Conservation (phyloP, 371 early-diverging fungal genomes). For the Lichtheimia ornata region DNA sequence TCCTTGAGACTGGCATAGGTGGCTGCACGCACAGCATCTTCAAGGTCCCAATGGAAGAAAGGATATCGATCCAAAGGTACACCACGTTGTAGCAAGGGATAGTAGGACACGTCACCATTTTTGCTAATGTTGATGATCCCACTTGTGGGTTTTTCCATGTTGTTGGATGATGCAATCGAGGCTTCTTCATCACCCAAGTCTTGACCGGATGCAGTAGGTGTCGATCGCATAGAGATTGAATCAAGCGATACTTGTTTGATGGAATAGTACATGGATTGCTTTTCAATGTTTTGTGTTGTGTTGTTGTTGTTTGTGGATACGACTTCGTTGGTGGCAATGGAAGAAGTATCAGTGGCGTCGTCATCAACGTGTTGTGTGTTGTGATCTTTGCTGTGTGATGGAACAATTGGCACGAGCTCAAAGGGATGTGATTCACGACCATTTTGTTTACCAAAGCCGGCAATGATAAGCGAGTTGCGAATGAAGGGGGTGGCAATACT, state of each 20-base stretch:
- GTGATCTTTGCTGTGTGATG: conserved; percentile 5
- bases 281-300: background rate
- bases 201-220: background rate
- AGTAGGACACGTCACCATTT: conserved; percentile 5
- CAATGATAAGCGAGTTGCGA: conserved; percentile 26
- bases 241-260: background rate
- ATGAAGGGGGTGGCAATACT: conserved; percentile 26
- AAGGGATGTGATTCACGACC: conserved; percentile 11
- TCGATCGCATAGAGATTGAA: conserved; percentile 1
- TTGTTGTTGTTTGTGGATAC: background rate
- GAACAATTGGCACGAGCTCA: conserved; percentile 19
- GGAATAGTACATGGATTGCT: conserved; percentile 11
- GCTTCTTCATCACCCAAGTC: background rate
- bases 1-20: conserved; percentile 11
- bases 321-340: background rate
- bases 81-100: conserved; percentile 16
- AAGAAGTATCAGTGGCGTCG: background rate
- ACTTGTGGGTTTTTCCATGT: background rate
- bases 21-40: conserved; percentile 32
- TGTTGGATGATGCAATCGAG: background rate
- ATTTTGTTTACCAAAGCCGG: conserved; percentile 33
- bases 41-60: conserved; percentile 40
- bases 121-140: conserved; percentile 8
- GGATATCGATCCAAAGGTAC: conserved; percentile 25
- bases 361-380: background rate